Base-by-base conservation (phyloP, 345 rosid genomes). In the Gossypium mustelinum region DNA sequence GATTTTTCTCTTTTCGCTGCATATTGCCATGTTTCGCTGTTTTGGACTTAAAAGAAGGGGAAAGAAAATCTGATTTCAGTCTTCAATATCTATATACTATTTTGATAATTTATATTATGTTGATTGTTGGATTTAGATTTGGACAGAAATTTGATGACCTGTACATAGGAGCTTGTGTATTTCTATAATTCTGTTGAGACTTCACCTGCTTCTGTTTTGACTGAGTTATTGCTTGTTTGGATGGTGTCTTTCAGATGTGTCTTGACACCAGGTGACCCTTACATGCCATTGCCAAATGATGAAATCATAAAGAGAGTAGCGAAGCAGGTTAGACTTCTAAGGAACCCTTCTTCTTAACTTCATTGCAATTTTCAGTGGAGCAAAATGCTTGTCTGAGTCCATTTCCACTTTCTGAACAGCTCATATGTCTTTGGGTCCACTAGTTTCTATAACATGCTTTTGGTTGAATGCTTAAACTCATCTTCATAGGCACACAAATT, bases 191-290 rank as follows among this genome's bases (percentile, higher is more conserved):
- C 44, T 4, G 25, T 10, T 52, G 60, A 16, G 4, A 17, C 24
- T 25, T 70, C 57, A 24, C 27, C 0, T 1, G 13, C 0, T 47
- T 6, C 59, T 50, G 2, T 24, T 48, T 24, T 50, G 41, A 61
- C 77, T 7, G 24, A 50, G 11, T 27, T 41, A 14, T 45, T 47
- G 55, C 17, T 44, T 47, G 51, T 57, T 24, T 73, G 55, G 11
- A 0, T 45, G 39, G 14, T 47, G 34, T 47, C 59, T 84, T 77
- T 68, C 88, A 94, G 98, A 73, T 94, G 98, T 68, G 98, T 94
- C 60, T 81, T 94, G 70, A 94, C 98, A 2, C 98, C 98, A 0
- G 98, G 98, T 44, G 96, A 94, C 79, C 98, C 98, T 0, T 92
- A 94, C 84, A 94, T 94, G 98, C 89, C 97, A 54, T 84, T 92